phyloP scores from a whole-genome alignment of 1,139 yeast species.

The Barnettozyma hawaiiensis region DNA sequence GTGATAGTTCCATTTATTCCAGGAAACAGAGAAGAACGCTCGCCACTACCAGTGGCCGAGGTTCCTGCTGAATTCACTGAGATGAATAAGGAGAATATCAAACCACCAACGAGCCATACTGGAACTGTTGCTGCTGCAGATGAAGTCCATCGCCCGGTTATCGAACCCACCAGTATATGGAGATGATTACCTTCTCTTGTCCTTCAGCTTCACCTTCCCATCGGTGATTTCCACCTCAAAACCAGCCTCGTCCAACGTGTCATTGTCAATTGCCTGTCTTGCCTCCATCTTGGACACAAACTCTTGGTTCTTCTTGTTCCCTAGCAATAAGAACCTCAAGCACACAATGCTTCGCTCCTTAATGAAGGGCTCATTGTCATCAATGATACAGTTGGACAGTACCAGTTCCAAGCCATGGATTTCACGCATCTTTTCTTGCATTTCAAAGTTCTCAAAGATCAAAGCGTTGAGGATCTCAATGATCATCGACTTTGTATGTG shows the following conservation, averaged over 20 bases:
- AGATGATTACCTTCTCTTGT: too few species aligned
- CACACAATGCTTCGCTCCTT: constrained; percentile 83
- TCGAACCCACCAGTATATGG: too few species aligned
- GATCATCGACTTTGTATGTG: constrained; percentile 53
- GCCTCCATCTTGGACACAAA: constrained; percentile 67
- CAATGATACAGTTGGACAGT: constrained; percentile 78
- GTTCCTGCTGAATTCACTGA: background rate
- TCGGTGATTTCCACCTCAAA: constrained; percentile 50
- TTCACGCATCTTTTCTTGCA: constrained; percentile 65
- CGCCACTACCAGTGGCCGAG: background rate
- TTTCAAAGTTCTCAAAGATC: constrained; percentile 42
- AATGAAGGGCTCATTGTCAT: constrained; percentile 81
- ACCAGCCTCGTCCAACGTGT: constrained; percentile 50
- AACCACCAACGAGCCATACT: too few species aligned
- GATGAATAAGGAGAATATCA: background rate
- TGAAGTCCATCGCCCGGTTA: too few species aligned
- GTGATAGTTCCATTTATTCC: background rate
- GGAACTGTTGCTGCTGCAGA: too few species aligned
- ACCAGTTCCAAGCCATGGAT: constrained; percentile 66
- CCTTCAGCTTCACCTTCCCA: constrained; percentile 44
- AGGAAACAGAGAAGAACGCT: background rate
- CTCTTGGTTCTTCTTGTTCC: constrained; percentile 63
- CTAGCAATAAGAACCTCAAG: constrained; percentile 57
- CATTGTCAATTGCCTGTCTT: constrained; percentile 43
- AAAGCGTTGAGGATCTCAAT: constrained; percentile 58